Evolutionary conservation across 306 rosid genomes (phyloP), one percentile per base, ranked within the genome.

Genomic region (Acacia crassicarpa): DNA sequence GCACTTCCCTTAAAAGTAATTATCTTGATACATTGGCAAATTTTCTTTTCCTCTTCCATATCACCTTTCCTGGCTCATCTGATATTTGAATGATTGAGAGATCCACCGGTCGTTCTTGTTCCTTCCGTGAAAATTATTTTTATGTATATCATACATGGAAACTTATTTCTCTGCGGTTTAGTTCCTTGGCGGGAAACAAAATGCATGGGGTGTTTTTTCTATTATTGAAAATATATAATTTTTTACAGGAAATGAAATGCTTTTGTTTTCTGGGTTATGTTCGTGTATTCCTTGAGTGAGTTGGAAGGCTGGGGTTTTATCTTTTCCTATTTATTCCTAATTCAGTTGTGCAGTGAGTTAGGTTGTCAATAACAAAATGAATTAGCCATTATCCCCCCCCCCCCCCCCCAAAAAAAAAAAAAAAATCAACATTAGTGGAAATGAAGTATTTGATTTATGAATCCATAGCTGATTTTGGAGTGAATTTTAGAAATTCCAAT

Each of bases 1-100:
- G 58, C 91, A 62, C 90, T 80, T 78, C 84, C 92, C 33, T 58
- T 83, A 43, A 96, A 91, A 97, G 99, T 96, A 72, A 66, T 17
- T 66, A 32, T 66, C 71, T 8, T 66, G 74, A 59, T 78, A 32
- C 74, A 77, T 25, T 53, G 61, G 41, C 22, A 66, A 72, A 27
- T 70, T 41, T 61, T 38, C 38, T 67, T 69, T 58, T 49, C 54
- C 62, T 78, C 45, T 80, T 78, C 19, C 25, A 63, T 80, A 45
- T 78, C 49, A 7, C 46, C 67, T 66, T 49, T 46, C 32, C 74
- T 49, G 68, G 40, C 65, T 68, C 59, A 38, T 38, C 67, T 32
- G 40, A 46, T 67, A 65, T 49, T 68, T 65, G 74, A 71, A 4
- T 59, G 63, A 40, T 58, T 78, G 67, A 69, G 84, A 77, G 68